Base-by-base conservation (phyloP, 176 grass and related monocot genomes). In the Zoysia pacifica region DNA sequence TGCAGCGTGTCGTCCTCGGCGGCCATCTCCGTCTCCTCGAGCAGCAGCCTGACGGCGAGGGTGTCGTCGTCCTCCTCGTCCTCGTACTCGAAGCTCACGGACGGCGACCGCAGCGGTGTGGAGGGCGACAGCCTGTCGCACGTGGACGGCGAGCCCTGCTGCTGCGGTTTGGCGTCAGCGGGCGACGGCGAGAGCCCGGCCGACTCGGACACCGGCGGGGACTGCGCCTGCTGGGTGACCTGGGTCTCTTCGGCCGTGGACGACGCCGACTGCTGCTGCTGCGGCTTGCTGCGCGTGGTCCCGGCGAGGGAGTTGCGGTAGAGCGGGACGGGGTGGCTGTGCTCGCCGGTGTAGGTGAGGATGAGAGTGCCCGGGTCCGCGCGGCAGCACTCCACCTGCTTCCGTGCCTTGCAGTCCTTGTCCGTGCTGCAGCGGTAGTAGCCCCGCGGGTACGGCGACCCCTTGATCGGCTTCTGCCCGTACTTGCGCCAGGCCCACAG, bases 381-480 rank as follows among this genome's bases (percentile, higher is more conserved):
- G 42, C 75, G 81, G 88, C 94, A 93, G 45, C 94, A 80, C 84
- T 97, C 94, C 42, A 97, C 91, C 79, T 89, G 84, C 82, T 97
- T 97, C 44, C 94, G 75, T 18, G 94, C 91, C 50, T 49, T 60
- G 73, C 94, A 97, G 4, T 77, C 87, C 77, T 91, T 97, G 44
- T 88, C 84, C 61, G 82, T 93, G 83, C 91, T 93, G 85, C 94
- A 97, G 51, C 89, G 85, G 85, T 97, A 97, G 82, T 97, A 97
- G 7, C 89, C 79, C 16, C 94, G 87, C 51, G 94, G 94, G 77
- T 94, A 88, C 4, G 94, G 94, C 18, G 91, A 97, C 15, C 91
- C 94, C 78, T 97, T 97, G 89, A 97, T 97, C 11, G 89, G 94
- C 63, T 97, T 97, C 94, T 97, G 94, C 14, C 94, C 94, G 75